These are phyloP conservation scores for Phytophthora pseudosyringae DNA, from an alignment of 352 stramenopile genomes.

Conservation along the genomic window DNA sequence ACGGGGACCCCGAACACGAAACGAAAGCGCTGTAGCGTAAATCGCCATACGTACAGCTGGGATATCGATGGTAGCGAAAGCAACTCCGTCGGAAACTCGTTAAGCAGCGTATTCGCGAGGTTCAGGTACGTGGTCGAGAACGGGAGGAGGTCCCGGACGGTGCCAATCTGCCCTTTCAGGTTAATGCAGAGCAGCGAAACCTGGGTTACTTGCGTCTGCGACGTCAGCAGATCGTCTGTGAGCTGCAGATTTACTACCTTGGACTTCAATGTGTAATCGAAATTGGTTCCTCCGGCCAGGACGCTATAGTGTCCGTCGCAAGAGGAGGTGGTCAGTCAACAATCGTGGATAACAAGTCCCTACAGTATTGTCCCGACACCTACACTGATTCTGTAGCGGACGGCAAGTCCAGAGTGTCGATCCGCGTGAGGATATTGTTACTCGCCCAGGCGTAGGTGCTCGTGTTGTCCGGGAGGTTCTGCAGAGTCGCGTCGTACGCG, in stretches of 20 bases:
- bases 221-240: constrained; percentile 23
- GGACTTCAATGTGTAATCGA: constrained; percentile 26
- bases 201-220: constrained; percentile 24
- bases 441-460: constrained; percentile 31
- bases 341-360: background rate
- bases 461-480: constrained; percentile 28
- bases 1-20: background rate
- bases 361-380: background rate
- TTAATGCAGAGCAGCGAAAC: constrained; percentile 30
- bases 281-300: constrained; percentile 22
- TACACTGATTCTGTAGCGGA: constrained; percentile 21
- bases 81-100: constrained; percentile 24
- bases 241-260: constrained; percentile 33
- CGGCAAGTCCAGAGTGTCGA: constrained; percentile 27
- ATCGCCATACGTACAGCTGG: constrained; percentile 20
- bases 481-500: constrained; percentile 10
- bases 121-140: constrained; percentile 29
- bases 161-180: constrained; percentile 22
- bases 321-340: background rate
- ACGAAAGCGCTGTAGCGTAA: constrained; percentile 2
- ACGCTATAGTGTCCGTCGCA: constrained; percentile 7
- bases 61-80: constrained; percentile 21
- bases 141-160: constrained; percentile 28
- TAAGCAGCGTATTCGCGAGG: constrained; percentile 36
- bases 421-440: constrained; percentile 27